Evolutionary conservation across 169 alveolate species (phyloP).

Genomic region (Besnoitia besnoiti): DNA sequence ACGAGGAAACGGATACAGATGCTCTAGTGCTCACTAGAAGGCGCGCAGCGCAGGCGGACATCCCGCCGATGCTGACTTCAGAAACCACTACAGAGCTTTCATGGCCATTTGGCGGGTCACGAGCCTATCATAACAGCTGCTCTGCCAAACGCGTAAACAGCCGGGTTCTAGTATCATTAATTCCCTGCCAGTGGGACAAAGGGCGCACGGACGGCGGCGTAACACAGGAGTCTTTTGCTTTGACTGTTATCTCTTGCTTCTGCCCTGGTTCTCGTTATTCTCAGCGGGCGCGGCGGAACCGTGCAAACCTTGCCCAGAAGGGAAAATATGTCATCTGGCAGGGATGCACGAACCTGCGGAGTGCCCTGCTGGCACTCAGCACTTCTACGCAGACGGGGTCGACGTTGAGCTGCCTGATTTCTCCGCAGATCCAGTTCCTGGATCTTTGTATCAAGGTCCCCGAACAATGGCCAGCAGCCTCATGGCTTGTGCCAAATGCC

Average conservation of each 20-base stretch:
- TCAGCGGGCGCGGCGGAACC: background rate
- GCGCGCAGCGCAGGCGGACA: too few species aligned
- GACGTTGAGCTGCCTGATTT: background rate
- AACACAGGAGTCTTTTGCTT: too few species aligned
- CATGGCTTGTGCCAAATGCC: background rate
- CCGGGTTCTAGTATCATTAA: too few species aligned
- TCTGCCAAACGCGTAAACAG: too few species aligned
- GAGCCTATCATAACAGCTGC: too few species aligned
- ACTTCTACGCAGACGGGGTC: background rate
- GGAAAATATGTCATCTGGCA: background rate
- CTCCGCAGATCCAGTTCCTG: background rate
- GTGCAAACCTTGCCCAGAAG: constrained; percentile 4
- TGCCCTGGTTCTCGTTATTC: background rate
- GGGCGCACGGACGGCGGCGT: too few species aligned
- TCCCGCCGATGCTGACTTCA: too few species aligned
- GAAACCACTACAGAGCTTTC: too few species aligned
- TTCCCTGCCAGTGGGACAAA: too few species aligned
- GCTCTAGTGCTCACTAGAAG: too few species aligned
- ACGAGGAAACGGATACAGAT: too few species aligned
- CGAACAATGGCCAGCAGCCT: background rate
- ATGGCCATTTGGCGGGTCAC: too few species aligned
- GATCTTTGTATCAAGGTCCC: background rate
- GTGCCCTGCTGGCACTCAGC: background rate
- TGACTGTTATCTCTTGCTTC: background rate
- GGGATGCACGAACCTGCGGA: background rate